phyloP scores from a whole-genome alignment of 2,329 filamentous ascomycete genomes.

The Microsporum canis region DNA sequence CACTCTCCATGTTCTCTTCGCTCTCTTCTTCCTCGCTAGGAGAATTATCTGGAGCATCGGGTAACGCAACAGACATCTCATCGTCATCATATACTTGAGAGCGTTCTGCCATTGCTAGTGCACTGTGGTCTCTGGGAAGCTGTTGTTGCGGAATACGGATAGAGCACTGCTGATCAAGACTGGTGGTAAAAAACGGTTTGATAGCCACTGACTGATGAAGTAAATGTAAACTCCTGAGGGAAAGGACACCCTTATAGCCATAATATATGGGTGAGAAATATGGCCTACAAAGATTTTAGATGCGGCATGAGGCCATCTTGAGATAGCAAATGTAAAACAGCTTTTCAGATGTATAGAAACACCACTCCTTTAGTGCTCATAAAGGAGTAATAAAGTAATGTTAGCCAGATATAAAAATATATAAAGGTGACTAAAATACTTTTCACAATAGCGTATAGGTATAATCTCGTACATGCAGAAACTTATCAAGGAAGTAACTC shows the following conservation, averaged over 20 bases:
- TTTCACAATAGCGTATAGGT: not conserved
- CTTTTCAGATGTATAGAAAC: not conserved
- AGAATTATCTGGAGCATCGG: not conserved
- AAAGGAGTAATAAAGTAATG: too few species aligned
- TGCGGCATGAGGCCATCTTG: not conserved
- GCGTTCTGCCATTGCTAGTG: not conserved
- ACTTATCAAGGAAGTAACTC: not conserved
- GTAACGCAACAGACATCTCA: not conserved
- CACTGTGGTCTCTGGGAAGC: not conserved
- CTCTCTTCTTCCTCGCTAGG: not conserved
- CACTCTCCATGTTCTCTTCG: not conserved
- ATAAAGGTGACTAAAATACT: too few species aligned
- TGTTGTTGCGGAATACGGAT: not conserved
- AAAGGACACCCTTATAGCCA: not conserved
- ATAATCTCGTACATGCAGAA: not conserved
- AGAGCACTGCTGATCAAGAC: not conserved
- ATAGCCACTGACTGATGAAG: not conserved
- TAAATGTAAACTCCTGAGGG: not conserved
- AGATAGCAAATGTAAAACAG: not conserved
- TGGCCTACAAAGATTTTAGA: not conserved
- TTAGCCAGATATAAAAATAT: too few species aligned
- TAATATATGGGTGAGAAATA: not conserved
- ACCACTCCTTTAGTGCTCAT: too few species aligned
- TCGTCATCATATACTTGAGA: not conserved
- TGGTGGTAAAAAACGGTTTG: not conserved